Conservation (phyloP, 192 early-diverging fungal species). For the Diversispora eburnea region DNA sequence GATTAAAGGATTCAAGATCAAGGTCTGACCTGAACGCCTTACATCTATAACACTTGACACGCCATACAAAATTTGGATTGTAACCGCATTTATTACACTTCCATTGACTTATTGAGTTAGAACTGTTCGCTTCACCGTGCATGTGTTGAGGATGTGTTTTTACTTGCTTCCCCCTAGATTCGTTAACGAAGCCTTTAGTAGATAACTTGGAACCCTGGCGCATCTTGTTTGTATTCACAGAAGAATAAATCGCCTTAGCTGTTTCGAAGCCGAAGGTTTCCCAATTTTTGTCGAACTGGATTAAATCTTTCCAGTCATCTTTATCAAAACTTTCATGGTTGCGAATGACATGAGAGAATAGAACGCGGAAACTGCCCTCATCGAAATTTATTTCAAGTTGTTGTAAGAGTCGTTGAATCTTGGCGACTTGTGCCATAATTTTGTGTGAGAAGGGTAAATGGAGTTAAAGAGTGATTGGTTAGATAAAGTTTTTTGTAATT, state of each 20-base stretch:
- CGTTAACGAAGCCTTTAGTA: background rate
- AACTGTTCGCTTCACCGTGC: background rate
- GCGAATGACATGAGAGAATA: background rate
- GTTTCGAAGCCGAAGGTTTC: background rate
- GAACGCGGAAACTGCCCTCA: background rate
- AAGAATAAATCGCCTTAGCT: background rate
- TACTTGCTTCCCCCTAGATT: background rate
- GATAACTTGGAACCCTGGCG: conserved; percentile 2
- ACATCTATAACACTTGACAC: background rate
- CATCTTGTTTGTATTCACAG: conserved; percentile 10
- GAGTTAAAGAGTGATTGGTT: no score
- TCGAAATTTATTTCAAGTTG: background rate
- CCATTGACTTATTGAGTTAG: conserved; percentile 11
- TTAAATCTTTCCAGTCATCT: conserved; percentile 1
- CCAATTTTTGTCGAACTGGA: conserved; percentile 10
- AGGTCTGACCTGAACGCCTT: background rate
- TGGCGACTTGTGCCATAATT: background rate
- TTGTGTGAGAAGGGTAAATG: no score
- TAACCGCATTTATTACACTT: background rate
- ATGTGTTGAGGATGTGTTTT: background rate
- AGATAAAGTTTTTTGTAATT: no score
- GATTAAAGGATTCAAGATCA: conserved; percentile 4
- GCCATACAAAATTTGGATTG: background rate
- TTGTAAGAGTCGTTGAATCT: background rate
- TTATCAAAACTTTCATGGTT: conserved; percentile 11